Conservation (phyloP, 2,329 filamentous ascomycete genomes). For the Aureobasidium pullulans region DNA sequence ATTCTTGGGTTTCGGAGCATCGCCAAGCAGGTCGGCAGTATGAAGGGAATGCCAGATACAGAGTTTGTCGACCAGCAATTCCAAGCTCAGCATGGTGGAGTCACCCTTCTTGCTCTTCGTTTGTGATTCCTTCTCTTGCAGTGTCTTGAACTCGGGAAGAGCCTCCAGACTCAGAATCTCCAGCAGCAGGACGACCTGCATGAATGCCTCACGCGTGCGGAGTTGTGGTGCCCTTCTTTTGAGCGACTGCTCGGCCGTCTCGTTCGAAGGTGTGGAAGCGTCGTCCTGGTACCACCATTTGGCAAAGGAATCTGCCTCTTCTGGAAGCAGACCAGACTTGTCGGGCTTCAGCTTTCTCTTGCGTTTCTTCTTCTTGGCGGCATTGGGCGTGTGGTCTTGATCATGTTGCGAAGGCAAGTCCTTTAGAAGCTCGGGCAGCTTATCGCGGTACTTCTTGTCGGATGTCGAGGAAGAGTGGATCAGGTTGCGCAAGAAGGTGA, state of each 20-base stretch:
- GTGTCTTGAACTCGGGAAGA: slow-evolving; percentile 18
- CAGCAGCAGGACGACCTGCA: slow-evolving; percentile 72
- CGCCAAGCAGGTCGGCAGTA: slow-evolving; percentile 40
- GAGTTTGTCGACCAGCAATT: slow-evolving; percentile 67
- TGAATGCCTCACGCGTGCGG: slow-evolving; percentile 67
- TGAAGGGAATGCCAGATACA: slow-evolving; percentile 78
- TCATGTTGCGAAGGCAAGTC: slow-evolving; percentile 38
- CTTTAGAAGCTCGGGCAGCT: slow-evolving; percentile 57
- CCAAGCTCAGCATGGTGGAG: slow-evolving; percentile 58
- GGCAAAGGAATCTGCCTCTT: slow-evolving; percentile 57
- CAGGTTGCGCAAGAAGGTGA: slow-evolving; percentile 54
- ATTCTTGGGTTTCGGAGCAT: slow-evolving; percentile 16
- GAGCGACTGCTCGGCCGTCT: slow-evolving; percentile 40
- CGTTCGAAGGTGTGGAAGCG: slow-evolving; percentile 38
- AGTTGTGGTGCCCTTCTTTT: slow-evolving; percentile 53
- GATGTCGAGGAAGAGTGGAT: slow-evolving; percentile 45
- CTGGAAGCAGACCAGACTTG: slow-evolving; percentile 61
- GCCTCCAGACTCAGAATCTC: slow-evolving; percentile 66
- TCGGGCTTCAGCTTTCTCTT: slow-evolving; percentile 57
- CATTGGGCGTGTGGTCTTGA: neutral
- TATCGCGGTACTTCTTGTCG: slow-evolving; percentile 74
- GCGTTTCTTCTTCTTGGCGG: slow-evolving; percentile 42
- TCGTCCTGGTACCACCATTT: slow-evolving; percentile 62
- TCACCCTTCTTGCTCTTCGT: slow-evolving; percentile 52
- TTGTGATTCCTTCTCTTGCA: neutral